Evolutionary conservation across 2,329 filamentous ascomycete species (phyloP), one percentile per base, ranked within the genome.

Genomic region (Hysterium pulicare): DNA sequence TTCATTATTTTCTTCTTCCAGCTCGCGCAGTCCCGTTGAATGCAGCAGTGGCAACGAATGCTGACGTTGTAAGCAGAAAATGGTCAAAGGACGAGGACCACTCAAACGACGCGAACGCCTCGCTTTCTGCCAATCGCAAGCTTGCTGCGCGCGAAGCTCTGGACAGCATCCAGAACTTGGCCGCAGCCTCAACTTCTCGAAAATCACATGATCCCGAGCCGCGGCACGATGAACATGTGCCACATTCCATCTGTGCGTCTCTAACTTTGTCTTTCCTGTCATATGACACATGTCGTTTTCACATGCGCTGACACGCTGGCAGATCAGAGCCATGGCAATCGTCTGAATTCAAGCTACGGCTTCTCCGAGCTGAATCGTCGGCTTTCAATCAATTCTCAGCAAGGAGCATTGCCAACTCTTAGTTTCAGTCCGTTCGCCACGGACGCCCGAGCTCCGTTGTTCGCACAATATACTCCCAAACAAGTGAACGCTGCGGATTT

Each of bases 221-320:
- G 47, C 73, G 78, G 36, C 68, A 68, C 34, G 71, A 74, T 16
- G 73, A 78, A 52, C 80, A 83, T 69, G 78, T 81, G 52, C 81
- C 81, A 40, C 81, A 84, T 64, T 72, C 82, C 22, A 70, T 83
- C 45, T 84, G 81, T 84, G 62, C 64, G 78, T 77, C 32, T 6
- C 17, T 39, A 16, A 34, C 38, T 17, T 33, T 45, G 4, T 21
- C 28, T 38, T 5, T 15, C 24, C 17, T 22, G 16, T 26, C 23
- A 32, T 17, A 35, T 42, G 33, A 42, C 33, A 31, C 7, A 2
- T 39, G 15, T 7, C 15, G 17, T 41, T 47, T 43, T 34, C 32
- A 50, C 47, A 47, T 52, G 42, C 38, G 44, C 54, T 63, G 43
- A 62, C 46, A 41, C 9, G 24, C 33, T 38, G 8, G 38, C 62